Base-by-base conservation (phyloP, 202 grass and related monocot genomes). In the Tripidium arundinaceum region DNA sequence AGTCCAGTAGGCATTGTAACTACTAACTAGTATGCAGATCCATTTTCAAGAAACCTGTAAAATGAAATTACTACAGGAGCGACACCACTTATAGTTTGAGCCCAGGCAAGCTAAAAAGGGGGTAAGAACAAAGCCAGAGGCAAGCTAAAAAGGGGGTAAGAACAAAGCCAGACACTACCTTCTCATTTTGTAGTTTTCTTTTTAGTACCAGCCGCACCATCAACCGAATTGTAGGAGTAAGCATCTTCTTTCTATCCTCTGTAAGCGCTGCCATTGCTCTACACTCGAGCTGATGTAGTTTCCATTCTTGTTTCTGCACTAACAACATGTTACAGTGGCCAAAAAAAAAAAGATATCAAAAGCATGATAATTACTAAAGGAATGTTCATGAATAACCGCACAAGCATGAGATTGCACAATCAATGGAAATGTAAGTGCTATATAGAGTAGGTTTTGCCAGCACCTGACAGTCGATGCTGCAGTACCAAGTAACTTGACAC, bases 251-350 rank as follows among this genome's bases (percentile, higher is more conserved):
- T 81, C 90, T 93, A 62, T 92, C 95, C 55, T 93, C 76, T 5
- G 79, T 68, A 62, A 94, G 92, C 2, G 66, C 62, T 34, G 74
- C 60, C 65, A 93, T 85, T 8, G 76, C 84, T 88, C 64, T 83
- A 58, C 94, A 98, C 82, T 98, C 90, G 9, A 84, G 79, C 80
- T 94, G 92, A 81, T 98, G 95, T 47, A 89, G 74, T 79, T 88
- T 91, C 95, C 95, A 98, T 83, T 93, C 90, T 80, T 77, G 73
- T 91, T 70, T 94, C 95, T 98, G 41, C 29, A 25, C 39, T 69
- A 74, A 70, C 50, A 36, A 13, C 31, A 69, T 45, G 38, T 43
- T 37, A 63, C 3, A 28, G n/a, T 34, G 29, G 9, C 28, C 27
- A 78, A 60, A 55, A 22, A 34, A 70, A 66, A 47, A 7, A 66